These are phyloP conservation scores for Scedosporium dehoogii DNA, from an alignment of 2,329 filamentous ascomycete species.

Conservation along the genomic window DNA sequence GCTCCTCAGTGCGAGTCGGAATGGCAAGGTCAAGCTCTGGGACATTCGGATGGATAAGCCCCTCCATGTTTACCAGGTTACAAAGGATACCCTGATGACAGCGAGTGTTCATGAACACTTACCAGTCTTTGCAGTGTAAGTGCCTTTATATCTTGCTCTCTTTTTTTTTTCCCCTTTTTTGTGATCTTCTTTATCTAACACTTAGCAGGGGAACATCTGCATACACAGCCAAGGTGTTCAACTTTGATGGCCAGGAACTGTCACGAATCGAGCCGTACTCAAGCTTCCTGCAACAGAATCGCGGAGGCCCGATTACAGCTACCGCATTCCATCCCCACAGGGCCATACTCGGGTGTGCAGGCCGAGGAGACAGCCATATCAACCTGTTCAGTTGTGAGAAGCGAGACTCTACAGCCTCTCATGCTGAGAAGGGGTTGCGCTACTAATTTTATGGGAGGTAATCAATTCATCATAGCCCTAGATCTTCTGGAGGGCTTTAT, in stretches of 20 bases:
- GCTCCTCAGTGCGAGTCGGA: conserved; percentile 78
- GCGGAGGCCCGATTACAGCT: conserved; percentile 71
- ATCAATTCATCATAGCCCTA: background rate
- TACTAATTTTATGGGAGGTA: background rate
- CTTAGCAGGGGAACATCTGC: conserved; percentile 67
- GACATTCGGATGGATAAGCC: conserved; percentile 82
- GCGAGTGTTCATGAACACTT: conserved; percentile 92
- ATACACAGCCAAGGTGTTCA: conserved; percentile 86
- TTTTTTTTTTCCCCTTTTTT: background rate
- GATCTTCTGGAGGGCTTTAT: background rate
- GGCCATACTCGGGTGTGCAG: conserved; percentile 81
- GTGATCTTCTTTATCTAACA: background rate
- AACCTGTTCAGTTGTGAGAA: conserved; percentile 72
- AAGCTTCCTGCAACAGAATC: conserved; percentile 73
- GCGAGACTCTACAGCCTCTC: conserved; percentile 17
- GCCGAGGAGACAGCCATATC: conserved; percentile 78
- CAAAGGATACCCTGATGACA: conserved; percentile 68
- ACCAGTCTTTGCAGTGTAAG: conserved; percentile 88
- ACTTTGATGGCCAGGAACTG: conserved; percentile 70
- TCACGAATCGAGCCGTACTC: conserved; percentile 84
- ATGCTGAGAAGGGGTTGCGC: background rate
- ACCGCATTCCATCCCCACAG: conserved; percentile 94
- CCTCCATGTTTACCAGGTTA: conserved; percentile 63
- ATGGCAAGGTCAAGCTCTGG: conserved; percentile 92
- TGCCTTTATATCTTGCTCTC: conserved; percentile 16